Conservation (phyloP, 306 rosid species). For the Biancaea sappan region DNA sequence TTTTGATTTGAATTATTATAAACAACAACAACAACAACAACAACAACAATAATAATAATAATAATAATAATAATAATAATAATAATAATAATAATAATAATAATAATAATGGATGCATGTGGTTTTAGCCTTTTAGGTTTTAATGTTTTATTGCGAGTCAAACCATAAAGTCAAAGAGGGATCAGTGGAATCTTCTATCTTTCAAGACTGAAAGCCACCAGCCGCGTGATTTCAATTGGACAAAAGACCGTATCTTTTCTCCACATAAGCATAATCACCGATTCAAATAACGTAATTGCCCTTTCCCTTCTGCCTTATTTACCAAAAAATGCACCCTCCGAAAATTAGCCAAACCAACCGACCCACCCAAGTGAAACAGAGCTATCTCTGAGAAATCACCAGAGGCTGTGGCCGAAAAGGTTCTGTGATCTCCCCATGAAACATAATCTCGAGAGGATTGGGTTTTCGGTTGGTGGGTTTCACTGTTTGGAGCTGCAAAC, state of each 20-base stretch:
- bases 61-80: no score
- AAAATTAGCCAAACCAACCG: constrained; percentile 27
- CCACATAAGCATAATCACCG: constrained; percentile 31
- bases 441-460: constrained; percentile 14
- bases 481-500: constrained; percentile 34
- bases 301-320: constrained; percentile 2
- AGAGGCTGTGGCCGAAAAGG: neutral
- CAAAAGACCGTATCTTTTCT: constrained; percentile 32
- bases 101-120: neutral
- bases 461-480: constrained; percentile 28
- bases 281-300: neutral
- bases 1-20: no score
- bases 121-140: no score
- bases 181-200: constrained; percentile 28
- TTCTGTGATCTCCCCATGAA: constrained; percentile 41
- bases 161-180: constrained; percentile 22
- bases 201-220: constrained; percentile 10
- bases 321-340: constrained; percentile 29
- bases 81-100: no score
- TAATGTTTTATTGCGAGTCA: neutral
- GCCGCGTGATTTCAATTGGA: constrained; percentile 27
- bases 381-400: constrained; percentile 20
- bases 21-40: no score
- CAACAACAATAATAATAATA: no score
- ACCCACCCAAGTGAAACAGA: constrained; percentile 16